Conservation (phyloP, 306 rosid genomes). For the Cucurbita moschata region DNA sequence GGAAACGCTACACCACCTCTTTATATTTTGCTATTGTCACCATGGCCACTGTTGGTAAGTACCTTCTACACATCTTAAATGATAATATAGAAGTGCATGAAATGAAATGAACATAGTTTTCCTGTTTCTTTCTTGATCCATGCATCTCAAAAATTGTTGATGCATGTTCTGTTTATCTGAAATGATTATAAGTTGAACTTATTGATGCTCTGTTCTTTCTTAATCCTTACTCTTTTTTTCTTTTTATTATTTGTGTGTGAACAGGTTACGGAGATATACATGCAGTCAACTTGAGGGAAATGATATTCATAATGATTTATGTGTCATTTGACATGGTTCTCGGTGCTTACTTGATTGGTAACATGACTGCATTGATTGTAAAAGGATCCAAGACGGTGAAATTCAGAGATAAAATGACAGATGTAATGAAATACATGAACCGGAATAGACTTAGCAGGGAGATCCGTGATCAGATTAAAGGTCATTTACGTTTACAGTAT, state of each 20-base stretch:
- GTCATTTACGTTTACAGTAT: constrained; percentile 75
- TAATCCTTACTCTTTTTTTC: background rate
- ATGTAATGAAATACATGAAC: constrained; percentile 75
- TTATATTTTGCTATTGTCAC: constrained; percentile 88
- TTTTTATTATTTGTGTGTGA: background rate
- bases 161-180: background rate
- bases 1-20: constrained; percentile 81
- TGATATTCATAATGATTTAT: constrained; percentile 87
- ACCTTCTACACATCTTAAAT: background rate
- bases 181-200: background rate
- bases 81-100: background rate
- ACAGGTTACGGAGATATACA: constrained; percentile 98
- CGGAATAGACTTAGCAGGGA: constrained; percentile 77
- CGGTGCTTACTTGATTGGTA: constrained; percentile 96
- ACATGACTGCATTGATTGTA: constrained; percentile 98
- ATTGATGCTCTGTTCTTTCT: no score
- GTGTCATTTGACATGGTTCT: constrained; percentile 92
- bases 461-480: constrained; percentile 79
- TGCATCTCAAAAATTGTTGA: no score
- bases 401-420: constrained; percentile 88
- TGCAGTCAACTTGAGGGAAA: constrained; percentile 90
- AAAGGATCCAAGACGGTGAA: constrained; percentile 94
- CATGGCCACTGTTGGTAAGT: constrained; percentile 92
- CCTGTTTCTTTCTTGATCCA: no score
- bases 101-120: no score